A percentile compares a stretch with the other conserved stretches of the same genome.
These are phyloP conservation scores for Bipolaris bicolor DNA, from an alignment of 2,329 filamentous ascomycete species.

Conservation along the genomic window DNA sequence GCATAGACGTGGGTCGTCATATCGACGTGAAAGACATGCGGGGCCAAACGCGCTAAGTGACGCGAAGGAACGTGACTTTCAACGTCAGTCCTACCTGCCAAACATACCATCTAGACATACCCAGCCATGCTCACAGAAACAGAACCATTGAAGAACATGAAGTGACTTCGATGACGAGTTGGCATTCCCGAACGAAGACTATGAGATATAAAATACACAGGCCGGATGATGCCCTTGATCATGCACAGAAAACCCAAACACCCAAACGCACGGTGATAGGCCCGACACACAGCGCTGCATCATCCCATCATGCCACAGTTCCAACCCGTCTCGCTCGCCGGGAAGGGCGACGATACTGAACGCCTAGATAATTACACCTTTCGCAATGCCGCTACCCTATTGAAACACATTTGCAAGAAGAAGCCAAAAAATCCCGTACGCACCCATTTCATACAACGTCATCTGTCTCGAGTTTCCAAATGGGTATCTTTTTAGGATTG, in stretches of 20 bases:
- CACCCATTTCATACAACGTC: slow-evolving; percentile 45
- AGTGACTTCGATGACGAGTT: slow-evolving; percentile 12
- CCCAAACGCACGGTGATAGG: slow-evolving; percentile 19
- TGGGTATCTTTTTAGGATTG: slow-evolving; percentile 45
- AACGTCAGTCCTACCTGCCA: neutral
- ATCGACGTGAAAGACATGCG: slow-evolving; percentile 14
- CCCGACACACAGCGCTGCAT: slow-evolving; percentile 15
- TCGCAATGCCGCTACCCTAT: slow-evolving; percentile 35
- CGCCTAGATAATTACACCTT: slow-evolving; percentile 35
- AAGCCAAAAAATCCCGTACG: slow-evolving; percentile 24
- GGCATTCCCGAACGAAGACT: slow-evolving; percentile 14
- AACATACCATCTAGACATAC: neutral
- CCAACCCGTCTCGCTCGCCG: slow-evolving; percentile 14
- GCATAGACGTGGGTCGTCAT: slow-evolving; percentile 2
- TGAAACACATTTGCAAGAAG: slow-evolving; percentile 25
- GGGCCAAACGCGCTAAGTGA: slow-evolving; percentile 27
- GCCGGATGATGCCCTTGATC: slow-evolving; percentile 15
- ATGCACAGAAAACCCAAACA: slow-evolving; percentile 24
- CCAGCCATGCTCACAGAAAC: neutral
- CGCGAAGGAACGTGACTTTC: slow-evolving; percentile 34
- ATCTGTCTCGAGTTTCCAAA: slow-evolving; percentile 34
- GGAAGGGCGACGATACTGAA: slow-evolving; percentile 21
- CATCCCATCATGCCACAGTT: slow-evolving; percentile 22
- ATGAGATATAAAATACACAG: slow-evolving; percentile 33
- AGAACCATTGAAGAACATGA: neutral